Base-by-base conservation (phyloP, 177 flowering plant species). In the Vitis hybrid region DNA sequence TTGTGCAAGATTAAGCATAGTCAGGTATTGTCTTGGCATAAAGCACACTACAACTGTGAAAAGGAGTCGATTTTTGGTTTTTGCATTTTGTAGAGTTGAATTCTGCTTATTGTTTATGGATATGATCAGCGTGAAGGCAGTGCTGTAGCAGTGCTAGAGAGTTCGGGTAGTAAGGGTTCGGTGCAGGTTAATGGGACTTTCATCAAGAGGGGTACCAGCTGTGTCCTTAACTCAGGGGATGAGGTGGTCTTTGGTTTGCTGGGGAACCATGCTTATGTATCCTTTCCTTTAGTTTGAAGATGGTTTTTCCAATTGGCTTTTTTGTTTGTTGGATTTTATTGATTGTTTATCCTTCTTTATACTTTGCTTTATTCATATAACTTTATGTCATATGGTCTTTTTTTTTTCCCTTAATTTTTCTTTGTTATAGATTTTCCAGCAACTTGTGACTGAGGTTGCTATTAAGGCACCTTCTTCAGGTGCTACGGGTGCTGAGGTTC, bases 231-330 rank as follows among this genome's bases (percentile, higher is more conserved):
- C 68, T 82, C 97, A n/a, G 98, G 98, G 72, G 98, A 93, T 80
- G 98, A 93, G 74, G 75, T 93, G 69, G 76, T 83, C 51, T 90
- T 93, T 73, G 83, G 89, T 55, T 53, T 75, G 51, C 67, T 70
- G 26, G 90, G 89, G 64, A 89, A 81, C 71, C 89, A 87, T 82
- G 85, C 96, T 52, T 93, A 89, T 76, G 97, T 90, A 93, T 93
- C 97, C 92, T 89, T 78, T n/a, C 14, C 39, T 63, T 74, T 22
- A 4, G n/a, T 26, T 55, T 66, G 13, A 14, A 2, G 26, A 18
- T 67, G 67, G 14, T 62, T 60, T 12, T 1, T 63, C 51, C 20
- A 10, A 19, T 45, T 5, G 12, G 13, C 1, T 62, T 26, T 7
- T 49, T 55, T 66, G 5, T 13, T 51, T 50, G 13, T 33, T 20